Evolutionary conservation across 176 grass and related monocot species (phyloP).

Genomic region (Zizania latifolia): DNA sequence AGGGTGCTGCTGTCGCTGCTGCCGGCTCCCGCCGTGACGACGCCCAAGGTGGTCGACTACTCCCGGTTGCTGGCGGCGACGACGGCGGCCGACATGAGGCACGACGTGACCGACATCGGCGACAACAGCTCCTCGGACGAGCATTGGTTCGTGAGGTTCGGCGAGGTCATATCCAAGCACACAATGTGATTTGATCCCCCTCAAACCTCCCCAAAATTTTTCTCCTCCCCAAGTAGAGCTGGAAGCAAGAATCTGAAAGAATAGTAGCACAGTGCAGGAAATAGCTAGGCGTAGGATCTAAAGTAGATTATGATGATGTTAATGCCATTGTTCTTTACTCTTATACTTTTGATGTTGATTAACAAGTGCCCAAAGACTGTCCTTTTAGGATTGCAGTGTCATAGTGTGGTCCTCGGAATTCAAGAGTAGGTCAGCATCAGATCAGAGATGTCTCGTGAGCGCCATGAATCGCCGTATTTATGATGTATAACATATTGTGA

Average conservation of each 20-base stretch:
- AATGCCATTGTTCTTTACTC: constrained; percentile 17
- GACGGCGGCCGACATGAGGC: constrained; percentile 23
- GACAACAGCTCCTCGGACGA: constrained; percentile 77
- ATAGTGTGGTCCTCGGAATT: constrained; percentile 12
- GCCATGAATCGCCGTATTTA: constrained; percentile 25
- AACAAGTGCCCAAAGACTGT: constrained; percentile 25
- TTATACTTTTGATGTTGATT: background rate
- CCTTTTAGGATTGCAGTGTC: background rate
- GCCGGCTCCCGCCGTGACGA: constrained; percentile 27
- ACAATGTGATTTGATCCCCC: constrained; percentile 39
- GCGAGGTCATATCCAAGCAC: constrained; percentile 95
- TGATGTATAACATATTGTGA: background rate
- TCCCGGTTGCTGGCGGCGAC: constrained; percentile 48
- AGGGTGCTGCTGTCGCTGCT: constrained; percentile 80
- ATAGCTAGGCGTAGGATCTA: constrained; percentile 33
- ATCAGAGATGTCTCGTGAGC: constrained; percentile 42
- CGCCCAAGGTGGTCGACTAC: constrained; percentile 49
- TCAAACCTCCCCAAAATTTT: background rate
- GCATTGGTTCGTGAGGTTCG: constrained; percentile 90
- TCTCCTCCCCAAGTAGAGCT: constrained; percentile 31
- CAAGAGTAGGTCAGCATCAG: background rate
- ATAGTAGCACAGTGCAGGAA: constrained; percentile 52
- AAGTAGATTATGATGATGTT: constrained; percentile 4
- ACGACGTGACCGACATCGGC: constrained; percentile 31
- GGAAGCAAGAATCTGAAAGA: constrained; percentile 18